Conservation (phyloP, 345 rosid species). For the Garcia nutans region DNA sequence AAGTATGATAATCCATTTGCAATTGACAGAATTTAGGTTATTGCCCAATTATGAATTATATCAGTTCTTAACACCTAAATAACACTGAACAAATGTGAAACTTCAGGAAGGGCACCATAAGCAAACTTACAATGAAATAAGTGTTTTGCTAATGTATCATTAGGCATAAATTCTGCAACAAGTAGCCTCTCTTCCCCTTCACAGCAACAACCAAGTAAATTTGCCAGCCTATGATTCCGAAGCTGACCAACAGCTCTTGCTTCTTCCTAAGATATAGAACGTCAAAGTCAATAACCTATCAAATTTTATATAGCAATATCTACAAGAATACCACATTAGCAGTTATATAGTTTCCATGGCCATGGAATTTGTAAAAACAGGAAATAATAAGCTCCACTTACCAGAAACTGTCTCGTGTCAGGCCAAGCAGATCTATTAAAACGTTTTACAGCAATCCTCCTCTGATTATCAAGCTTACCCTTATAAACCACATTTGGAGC, state of each 20-base stretch:
- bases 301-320: not conserved
- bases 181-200: slow-evolving; percentile 52
- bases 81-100: not conserved
- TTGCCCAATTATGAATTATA: not conserved
- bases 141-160: slow-evolving; percentile 49
- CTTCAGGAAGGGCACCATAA: not conserved
- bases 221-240: slow-evolving; percentile 43
- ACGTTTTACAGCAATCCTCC: slow-evolving; percentile 41
- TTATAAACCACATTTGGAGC: slow-evolving; percentile 48
- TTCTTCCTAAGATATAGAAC: slow-evolving; percentile 36
- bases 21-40: not conserved
- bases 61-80: not conserved
- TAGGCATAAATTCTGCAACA: slow-evolving; percentile 47
- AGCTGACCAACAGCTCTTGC: slow-evolving; percentile 50
- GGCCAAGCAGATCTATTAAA: slow-evolving; percentile 50
- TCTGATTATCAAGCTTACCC: slow-evolving; percentile 45
- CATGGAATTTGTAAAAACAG: not conserved
- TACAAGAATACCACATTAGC: not conserved
- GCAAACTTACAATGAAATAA: slow-evolving; percentile 45
- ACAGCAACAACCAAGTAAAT: slow-evolving; percentile 49
- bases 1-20: not conserved
- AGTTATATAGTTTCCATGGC: not conserved
- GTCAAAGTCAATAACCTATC: not conserved
- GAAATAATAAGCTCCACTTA: slow-evolving; percentile 13
- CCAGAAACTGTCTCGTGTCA: slow-evolving; percentile 44